Conservation (phyloP, 106 monocot genomes). For the Dactylorhiza incarnata region DNA sequence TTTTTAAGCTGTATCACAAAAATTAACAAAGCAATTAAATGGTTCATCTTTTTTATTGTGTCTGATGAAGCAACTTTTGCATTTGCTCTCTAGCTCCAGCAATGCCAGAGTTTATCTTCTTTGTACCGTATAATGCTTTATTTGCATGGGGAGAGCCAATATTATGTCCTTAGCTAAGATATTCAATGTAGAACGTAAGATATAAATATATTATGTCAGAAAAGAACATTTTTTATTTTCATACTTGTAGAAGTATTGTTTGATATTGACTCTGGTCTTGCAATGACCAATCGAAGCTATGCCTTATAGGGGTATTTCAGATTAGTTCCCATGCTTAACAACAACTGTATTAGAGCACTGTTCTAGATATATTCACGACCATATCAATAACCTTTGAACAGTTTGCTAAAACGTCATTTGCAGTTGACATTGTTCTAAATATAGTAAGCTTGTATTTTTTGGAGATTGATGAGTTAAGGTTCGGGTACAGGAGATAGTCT, state of each 20-base stretch:
- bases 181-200: not conserved
- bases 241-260: not conserved
- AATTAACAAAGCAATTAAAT: not conserved
- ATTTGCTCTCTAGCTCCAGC: not conserved
- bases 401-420: not conserved
- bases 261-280: not conserved
- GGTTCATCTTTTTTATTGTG: not conserved
- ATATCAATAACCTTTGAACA: not conserved
- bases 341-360: not conserved
- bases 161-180: not conserved
- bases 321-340: not conserved
- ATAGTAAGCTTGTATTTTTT: not conserved
- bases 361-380: not conserved
- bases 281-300: not conserved
- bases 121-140: not conserved
- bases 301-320: not conserved
- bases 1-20: not conserved
- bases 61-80: not conserved
- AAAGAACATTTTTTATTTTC: not conserved
- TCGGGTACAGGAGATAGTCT: not conserved
- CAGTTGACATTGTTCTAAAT: not conserved
- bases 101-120: not conserved
- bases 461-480: not conserved
- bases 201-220: no score
- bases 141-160: not conserved